Percentiles rank a stretch among this genome's conserved stretches.
These are phyloP conservation scores for Eragrostis tef DNA, from an alignment of 202 grass and related monocot species.

Conservation along the genomic window DNA sequence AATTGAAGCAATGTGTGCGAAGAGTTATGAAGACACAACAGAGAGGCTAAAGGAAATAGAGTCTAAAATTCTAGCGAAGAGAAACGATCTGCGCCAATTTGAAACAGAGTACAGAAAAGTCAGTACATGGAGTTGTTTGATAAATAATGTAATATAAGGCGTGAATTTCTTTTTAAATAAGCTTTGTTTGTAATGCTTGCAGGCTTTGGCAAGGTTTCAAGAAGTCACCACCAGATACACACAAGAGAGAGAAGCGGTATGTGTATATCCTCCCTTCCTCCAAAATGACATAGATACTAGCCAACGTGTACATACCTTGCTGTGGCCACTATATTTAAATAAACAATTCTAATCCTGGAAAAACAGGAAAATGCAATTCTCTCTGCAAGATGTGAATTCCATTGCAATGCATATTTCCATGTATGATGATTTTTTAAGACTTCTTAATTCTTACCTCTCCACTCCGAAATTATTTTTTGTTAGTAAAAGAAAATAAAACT, in stretches of 20 bases:
- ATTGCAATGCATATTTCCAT: not conserved
- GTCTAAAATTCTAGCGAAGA: conserved; percentile 83
- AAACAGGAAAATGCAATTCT: not conserved
- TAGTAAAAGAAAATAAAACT: not conserved
- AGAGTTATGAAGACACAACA: conserved; percentile 84
- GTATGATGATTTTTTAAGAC: not conserved
- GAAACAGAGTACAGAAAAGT: conserved; percentile 98
- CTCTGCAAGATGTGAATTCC: not conserved
- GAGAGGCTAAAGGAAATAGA: conserved; percentile 92
- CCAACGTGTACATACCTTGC: too few species aligned
- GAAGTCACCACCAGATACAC: conserved; percentile 92
- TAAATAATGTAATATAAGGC: not conserved
- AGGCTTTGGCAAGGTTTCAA: conserved; percentile 96
- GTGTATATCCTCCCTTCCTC: not conserved
- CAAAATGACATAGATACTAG: too few species aligned
- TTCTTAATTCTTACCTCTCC: not conserved
- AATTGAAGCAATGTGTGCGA: conserved; percentile 89
- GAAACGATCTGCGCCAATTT: conserved; percentile 91
- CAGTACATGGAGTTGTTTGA: conserved; percentile 27
- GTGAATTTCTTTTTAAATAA: conserved; percentile 28
- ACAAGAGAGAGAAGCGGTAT: conserved; percentile 90
- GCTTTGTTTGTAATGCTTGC: conserved; percentile 44
- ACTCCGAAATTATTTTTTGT: not conserved
- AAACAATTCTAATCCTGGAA: not conserved
- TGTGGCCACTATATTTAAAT: too few species aligned